Base-by-base conservation (phyloP, 768 basidiomycete genomes). In the Tremella yokohamensis region DNA sequence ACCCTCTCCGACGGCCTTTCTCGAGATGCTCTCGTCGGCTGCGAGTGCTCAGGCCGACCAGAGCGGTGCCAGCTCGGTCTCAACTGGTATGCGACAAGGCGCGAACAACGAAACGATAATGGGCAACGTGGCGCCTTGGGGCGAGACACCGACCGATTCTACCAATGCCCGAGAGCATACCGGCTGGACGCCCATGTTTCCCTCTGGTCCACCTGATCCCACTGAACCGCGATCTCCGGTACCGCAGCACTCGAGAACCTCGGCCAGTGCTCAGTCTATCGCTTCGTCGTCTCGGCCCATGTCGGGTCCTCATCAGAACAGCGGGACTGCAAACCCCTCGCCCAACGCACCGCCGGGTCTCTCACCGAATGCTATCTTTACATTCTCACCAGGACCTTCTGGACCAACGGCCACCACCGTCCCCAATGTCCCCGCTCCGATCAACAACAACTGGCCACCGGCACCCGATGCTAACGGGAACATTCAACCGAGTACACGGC, bases 1-100 rank as follows among this genome's bases (percentile, higher is more conserved):
- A 6, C 56, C 60, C 11, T 73, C 71, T 2, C 69, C 71, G 3
- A 73, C 66, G 29, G 54, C 69, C 2, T 70, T 73, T 48, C 66
- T 73, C 25, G 71, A 73, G 11, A 68, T 73, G 62, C 62, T 73
- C 4, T 73, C 70, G 0, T 63, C 71, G 16, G 61, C 71, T 7
- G 71, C 71, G 8, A 59, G 62, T 1, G 60, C 56, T 6, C 67
- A 68, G 52, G 44, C 54, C 8, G 40, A 38, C n/a, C n/a, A 49
- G 12, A 20, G 20, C 48, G 22, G 55, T 9, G 25, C 26, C 20
- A 26, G 19, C 38, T 34, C 53, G 13, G 29, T 34, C 4, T 34
- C 29, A 4, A 50, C 24, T 2, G 58, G 58, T 18, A 49, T 66
- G 11, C 62, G 62, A 2, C 26, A 45, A 18, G 65, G 65, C 25